phyloP scores from a whole-genome alignment of 1,139 yeast genomes.

The Ashbya aceris region DNA sequence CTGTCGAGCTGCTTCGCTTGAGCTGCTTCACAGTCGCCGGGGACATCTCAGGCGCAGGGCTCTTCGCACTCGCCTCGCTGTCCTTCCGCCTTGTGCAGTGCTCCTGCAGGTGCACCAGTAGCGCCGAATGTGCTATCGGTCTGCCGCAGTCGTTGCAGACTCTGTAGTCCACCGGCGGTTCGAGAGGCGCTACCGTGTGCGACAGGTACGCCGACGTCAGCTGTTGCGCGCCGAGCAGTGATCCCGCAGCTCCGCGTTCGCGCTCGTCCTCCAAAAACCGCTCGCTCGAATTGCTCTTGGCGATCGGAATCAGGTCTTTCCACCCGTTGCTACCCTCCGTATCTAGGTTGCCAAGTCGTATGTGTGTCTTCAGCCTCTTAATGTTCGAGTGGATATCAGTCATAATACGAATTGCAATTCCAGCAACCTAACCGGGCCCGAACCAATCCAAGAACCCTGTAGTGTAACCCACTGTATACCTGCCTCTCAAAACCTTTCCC shows the following conservation, averaged over 20 bases:
- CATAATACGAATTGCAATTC: constrained; percentile 9
- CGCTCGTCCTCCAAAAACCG: constrained; percentile 4
- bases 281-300: constrained; percentile 15
- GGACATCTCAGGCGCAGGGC: constrained; percentile 5
- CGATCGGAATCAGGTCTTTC: constrained; percentile 19
- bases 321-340: constrained; percentile 16
- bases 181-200: neutral
- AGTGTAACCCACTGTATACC: too few relatives aligned
- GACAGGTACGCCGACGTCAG: constrained; percentile 2
- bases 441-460: too few relatives aligned
- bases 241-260: neutral
- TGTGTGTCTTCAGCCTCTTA: constrained; percentile 14
- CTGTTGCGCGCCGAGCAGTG: neutral
- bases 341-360: constrained; percentile 8
- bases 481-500: too few relatives aligned
- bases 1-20: constrained; percentile 24
- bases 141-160: constrained; percentile 58
- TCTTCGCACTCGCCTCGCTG: constrained; percentile 6
- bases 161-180: constrained; percentile 38
- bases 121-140: constrained; percentile 36
- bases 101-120: constrained; percentile 36
- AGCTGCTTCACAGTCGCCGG: constrained; percentile 41
- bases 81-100: constrained; percentile 16
- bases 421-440: neutral
- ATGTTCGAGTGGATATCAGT: constrained; percentile 16